phyloP scores from a whole-genome alignment of 75 land plant genomes.

The Ceratopteris richardii region DNA sequence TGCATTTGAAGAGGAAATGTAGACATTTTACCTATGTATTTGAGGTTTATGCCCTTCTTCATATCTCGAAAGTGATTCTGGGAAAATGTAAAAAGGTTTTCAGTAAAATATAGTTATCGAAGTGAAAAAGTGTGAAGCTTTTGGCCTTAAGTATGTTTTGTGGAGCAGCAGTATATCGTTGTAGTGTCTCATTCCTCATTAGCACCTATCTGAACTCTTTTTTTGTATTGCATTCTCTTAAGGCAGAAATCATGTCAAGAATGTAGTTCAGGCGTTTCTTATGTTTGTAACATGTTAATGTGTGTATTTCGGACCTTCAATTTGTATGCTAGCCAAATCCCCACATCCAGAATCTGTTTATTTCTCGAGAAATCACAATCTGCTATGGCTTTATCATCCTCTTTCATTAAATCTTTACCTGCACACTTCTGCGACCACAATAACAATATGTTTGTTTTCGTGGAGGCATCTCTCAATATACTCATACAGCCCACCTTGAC shows the following conservation, averaged over 20 bases:
- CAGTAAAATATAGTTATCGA: too few relatives aligned
- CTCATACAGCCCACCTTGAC: slow-evolving; percentile 67
- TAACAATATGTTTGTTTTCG: slow-evolving; percentile 78
- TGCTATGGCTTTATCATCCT: slow-evolving; percentile 23
- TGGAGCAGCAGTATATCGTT: too few relatives aligned
- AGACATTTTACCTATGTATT: slow-evolving; percentile 68
- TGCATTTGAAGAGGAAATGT: neutral
- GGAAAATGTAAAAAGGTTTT: neutral
- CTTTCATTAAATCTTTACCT: slow-evolving; percentile 64
- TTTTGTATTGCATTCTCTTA: too few relatives aligned
- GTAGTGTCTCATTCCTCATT: too few relatives aligned
- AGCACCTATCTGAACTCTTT: too few relatives aligned
- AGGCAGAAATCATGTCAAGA: neutral
- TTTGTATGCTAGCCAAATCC: slow-evolving; percentile 61
- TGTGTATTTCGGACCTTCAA: slow-evolving; percentile 36
- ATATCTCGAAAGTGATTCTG: slow-evolving; percentile 53
- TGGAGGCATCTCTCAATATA: slow-evolving; percentile 51
- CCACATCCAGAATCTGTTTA: slow-evolving; percentile 60
- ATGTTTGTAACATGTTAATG: neutral
- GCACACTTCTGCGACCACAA: slow-evolving; percentile 88
- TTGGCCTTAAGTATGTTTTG: too few relatives aligned
- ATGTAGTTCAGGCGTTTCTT: too few relatives aligned
- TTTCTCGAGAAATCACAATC: slow-evolving; percentile 77
- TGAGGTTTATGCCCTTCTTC: slow-evolving; percentile 38
- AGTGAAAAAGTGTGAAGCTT: too few relatives aligned